Percentiles rank a stretch among this genome's conserved stretches.
Conservation (phyloP, 2,329 filamentous ascomycete genomes). For the Colletotrichum viniferum region DNA sequence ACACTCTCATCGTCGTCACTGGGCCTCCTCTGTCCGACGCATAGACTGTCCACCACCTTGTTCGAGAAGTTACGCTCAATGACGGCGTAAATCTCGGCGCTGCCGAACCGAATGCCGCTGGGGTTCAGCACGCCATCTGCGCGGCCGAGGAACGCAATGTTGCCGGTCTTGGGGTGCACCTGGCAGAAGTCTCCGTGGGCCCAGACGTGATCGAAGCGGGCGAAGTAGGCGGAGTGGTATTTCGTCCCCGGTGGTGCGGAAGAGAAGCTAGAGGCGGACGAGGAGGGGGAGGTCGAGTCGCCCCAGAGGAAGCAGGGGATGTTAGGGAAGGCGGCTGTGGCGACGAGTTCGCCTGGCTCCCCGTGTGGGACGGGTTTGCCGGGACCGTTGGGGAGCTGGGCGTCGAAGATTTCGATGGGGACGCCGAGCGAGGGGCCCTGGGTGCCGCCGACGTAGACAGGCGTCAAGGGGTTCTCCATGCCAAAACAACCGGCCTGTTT, state of each 20-base stretch:
- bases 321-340: conserved; percentile 74
- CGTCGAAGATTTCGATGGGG: conserved; percentile 65
- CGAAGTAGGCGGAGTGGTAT: conserved; percentile 67
- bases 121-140: conserved; percentile 84
- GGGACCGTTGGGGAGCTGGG: conserved; percentile 53
- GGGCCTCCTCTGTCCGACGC: conserved; percentile 76
- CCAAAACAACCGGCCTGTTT: conserved; percentile 63
- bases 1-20: conserved; percentile 58
- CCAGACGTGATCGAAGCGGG: conserved; percentile 72
- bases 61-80: conserved; percentile 69
- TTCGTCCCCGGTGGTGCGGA: conserved; percentile 53
- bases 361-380: conserved; percentile 57
- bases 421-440: conserved; percentile 56
- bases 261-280: conserved; percentile 27
- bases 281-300: conserved; percentile 36
- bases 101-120: conserved; percentile 78
- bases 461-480: conserved; percentile 70
- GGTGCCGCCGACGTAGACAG: conserved; percentile 64
- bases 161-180: conserved; percentile 69
- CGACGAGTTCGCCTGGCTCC: conserved; percentile 76
- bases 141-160: conserved; percentile 70
- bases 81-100: conserved; percentile 79
- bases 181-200: conserved; percentile 83
- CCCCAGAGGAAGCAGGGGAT: conserved; percentile 72
- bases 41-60: conserved; percentile 73